Percentiles rank a stretch among this genome's conserved stretches.
Conservation (phyloP, 2,329 filamentous ascomycete genomes). For the Didymella pomorum region DNA sequence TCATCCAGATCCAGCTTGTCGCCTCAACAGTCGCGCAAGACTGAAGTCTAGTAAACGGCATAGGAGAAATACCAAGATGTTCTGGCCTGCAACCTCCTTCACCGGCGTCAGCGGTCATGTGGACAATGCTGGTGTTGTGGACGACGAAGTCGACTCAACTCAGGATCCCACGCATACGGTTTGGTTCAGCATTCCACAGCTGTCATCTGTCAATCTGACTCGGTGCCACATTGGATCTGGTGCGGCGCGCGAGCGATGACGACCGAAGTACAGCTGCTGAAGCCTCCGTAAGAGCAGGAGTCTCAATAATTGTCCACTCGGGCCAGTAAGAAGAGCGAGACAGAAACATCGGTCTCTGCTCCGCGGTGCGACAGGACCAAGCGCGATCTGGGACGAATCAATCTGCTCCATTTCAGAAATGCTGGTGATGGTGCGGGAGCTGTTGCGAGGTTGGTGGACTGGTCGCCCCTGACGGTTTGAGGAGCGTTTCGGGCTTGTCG, state of each 20-base stretch:
- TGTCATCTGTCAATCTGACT: conserved; percentile 38
- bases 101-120: not conserved
- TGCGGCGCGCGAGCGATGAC: conserved; percentile 3
- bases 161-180: conserved; percentile 1
- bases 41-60: conserved; percentile 1
- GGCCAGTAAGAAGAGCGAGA: conserved; percentile 19
- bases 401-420: conserved; percentile 19
- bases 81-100: not conserved
- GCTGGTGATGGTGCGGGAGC: conserved; percentile 35
- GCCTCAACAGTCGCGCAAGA: conserved; percentile 6
- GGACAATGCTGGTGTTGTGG: not conserved
- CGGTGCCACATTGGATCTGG: conserved; percentile 9
- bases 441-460: conserved; percentile 31
- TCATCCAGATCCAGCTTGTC: not conserved
- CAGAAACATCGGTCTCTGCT: conserved; percentile 18
- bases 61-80: not conserved
- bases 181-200: conserved; percentile 12
- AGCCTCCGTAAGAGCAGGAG: conserved; percentile 12
- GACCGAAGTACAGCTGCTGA: conserved; percentile 5
- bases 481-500: conserved; percentile 38
- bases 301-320: conserved; percentile 16
- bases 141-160: conserved; percentile 1
- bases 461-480: conserved; percentile 35
- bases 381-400: conserved; percentile 31
- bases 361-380: conserved; percentile 16